Evolutionary conservation across 176 grass and related monocot species (phyloP).

Genomic region (Oryza glumipatula): DNA sequence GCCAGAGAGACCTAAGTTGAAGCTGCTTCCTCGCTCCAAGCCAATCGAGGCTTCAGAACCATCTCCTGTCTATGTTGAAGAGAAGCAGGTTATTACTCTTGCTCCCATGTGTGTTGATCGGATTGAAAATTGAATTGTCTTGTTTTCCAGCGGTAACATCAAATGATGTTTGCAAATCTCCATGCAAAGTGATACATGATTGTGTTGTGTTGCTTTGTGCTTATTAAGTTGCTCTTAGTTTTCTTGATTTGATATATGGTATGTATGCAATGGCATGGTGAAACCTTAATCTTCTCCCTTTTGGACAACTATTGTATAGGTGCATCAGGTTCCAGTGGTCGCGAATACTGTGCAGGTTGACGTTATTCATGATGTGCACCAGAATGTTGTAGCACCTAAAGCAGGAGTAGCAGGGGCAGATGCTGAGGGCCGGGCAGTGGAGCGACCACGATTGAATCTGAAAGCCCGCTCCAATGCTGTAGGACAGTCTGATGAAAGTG

Average conservation of each 20-base stretch:
- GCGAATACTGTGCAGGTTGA: slow-evolving; percentile 45
- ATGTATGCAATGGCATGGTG: neutral
- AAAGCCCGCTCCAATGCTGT: slow-evolving; percentile 66
- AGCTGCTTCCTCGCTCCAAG: slow-evolving; percentile 79
- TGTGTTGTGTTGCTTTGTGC: slow-evolving; percentile 9
- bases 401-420: slow-evolving; percentile 50
- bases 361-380: slow-evolving; percentile 52
- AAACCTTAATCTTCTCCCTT: slow-evolving; percentile 25
- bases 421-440: slow-evolving; percentile 43
- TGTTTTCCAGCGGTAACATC: neutral
- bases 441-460: slow-evolving; percentile 77
- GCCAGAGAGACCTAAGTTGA: slow-evolving; percentile 74
- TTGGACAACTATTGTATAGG: slow-evolving; percentile 39
- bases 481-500: slow-evolving; percentile 55
- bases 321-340: slow-evolving; percentile 34
- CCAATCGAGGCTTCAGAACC: slow-evolving; percentile 59
- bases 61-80: slow-evolving; percentile 55
- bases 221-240: slow-evolving; percentile 13
- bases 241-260: slow-evolving; percentile 11
- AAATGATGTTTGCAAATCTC: slow-evolving; percentile 8
- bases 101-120: slow-evolving; percentile 1
- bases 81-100: slow-evolving; percentile 63
- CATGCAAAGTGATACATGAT: slow-evolving; percentile 21
- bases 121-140: neutral
- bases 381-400: slow-evolving; percentile 44